phyloP scores from a whole-genome alignment of 805 yeast genomes.

The Alloascoidea hylecoeti region DNA sequence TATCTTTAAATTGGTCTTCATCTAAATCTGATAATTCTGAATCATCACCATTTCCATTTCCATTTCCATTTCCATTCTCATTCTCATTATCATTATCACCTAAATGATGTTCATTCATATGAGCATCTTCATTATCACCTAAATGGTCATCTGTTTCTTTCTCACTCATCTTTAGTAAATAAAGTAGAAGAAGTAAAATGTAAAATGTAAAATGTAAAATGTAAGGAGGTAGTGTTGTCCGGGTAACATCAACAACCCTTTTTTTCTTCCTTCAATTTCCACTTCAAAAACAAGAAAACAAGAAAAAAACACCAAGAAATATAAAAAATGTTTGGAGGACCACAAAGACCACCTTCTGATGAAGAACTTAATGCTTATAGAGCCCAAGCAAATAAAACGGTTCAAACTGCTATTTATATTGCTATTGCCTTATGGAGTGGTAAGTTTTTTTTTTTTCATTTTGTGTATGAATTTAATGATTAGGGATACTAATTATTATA shows the following conservation, averaged over 20 bases:
- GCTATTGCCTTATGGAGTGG: constrained; percentile 48
- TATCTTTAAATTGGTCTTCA: constrained; percentile 19
- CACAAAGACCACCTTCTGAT: constrained; percentile 42
- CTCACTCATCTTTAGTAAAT: no score
- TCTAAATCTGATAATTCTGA: constrained; percentile 23
- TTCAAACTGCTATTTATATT: constrained; percentile 43
- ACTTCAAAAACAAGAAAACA: background rate
- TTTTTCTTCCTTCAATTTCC: background rate
- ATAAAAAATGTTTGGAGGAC: constrained; percentile 28
- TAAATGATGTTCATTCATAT: constrained; percentile 10
- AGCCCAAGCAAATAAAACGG: constrained; percentile 42
- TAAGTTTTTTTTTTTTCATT: background rate
- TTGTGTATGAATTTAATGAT: background rate
- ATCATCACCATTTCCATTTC: constrained; percentile 11
- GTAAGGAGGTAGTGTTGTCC: background rate
- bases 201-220: no score
- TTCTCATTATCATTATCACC: constrained; percentile 5
- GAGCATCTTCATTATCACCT: constrained; percentile 7
- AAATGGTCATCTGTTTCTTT: constrained; percentile 5
- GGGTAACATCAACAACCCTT: background rate
- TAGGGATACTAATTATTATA: background rate
- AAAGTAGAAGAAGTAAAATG: background rate
- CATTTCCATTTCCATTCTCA: constrained; percentile 6
- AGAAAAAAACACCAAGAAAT: constrained; percentile 8
- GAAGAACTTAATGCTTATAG: constrained; percentile 58